A percentile compares a stretch with the other conserved stretches of the same genome.
phyloP scores from a whole-genome alignment of 306 rosid genomes.

The Cyamopsis tetragonoloba region DNA sequence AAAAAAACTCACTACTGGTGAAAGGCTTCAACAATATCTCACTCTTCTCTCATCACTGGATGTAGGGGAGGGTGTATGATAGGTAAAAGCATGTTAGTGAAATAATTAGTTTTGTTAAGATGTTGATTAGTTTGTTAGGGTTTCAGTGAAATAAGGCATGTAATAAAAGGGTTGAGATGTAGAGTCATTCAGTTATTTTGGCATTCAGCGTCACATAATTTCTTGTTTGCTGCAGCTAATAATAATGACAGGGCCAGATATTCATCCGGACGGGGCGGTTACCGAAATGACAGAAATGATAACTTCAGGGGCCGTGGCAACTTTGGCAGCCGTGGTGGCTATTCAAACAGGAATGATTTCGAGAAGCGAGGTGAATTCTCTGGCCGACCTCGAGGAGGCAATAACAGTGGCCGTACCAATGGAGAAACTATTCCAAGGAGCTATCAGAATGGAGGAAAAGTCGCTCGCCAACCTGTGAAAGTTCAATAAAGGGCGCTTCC shows the following conservation, averaged over 20 bases:
- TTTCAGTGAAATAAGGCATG: not conserved
- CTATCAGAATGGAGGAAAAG: conserved; percentile 49
- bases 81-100: no score
- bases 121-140: not conserved
- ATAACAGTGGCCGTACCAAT: conserved; percentile 33
- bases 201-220: not conserved
- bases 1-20: no score
- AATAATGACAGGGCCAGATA: conserved; percentile 52
- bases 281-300: conserved; percentile 56
- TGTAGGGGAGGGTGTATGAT: no score
- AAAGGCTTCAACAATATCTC: no score
- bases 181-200: not conserved
- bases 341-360: conserved; percentile 43
- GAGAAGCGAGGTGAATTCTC: conserved; percentile 56
- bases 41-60: no score
- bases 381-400: conserved; percentile 42
- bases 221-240: conserved; percentile 48
- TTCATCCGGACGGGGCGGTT: conserved; percentile 63
- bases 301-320: conserved; percentile 61
- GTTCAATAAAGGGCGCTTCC: conserved; percentile 28
- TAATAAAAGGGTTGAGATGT: no score
- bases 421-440: conserved; percentile 41
- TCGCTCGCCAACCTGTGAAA: conserved; percentile 38
- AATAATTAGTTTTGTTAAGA: no score
- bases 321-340: conserved; percentile 51